Evolutionary conservation across 176 grass and related monocot species (phyloP).

Genomic region (Ensete ventricosum): DNA sequence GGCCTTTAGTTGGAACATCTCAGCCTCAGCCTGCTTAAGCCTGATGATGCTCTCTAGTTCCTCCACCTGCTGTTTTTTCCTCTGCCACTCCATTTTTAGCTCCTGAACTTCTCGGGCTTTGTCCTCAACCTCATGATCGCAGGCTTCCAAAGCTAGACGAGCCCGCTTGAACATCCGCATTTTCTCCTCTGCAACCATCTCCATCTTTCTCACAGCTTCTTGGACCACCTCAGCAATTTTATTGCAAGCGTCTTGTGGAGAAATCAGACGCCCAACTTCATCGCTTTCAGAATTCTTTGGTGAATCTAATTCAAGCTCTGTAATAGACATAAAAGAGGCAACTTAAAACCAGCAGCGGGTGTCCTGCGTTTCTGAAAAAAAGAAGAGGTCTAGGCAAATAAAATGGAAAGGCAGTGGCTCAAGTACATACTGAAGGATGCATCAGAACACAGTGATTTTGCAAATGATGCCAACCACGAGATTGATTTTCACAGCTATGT

Average conservation of each 20-base stretch:
- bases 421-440: too few species aligned
- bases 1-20: conserved; percentile 93
- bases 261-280: conserved; percentile 52
- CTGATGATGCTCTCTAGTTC: conserved; percentile 64
- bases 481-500: too few species aligned
- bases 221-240: conserved; percentile 68
- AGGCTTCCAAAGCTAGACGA: conserved; percentile 39
- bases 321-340: neutral
- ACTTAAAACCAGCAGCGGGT: neutral
- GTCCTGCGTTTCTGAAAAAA: too few species aligned
- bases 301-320: conserved; percentile 55
- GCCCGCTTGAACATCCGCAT: conserved; percentile 39
- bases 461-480: too few species aligned
- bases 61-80: conserved; percentile 51
- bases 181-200: conserved; percentile 70
- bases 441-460: too few species aligned
- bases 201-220: conserved; percentile 70
- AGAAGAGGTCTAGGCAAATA: too few species aligned
- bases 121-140: conserved; percentile 55
- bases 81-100: conserved; percentile 36
- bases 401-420: too few species aligned
- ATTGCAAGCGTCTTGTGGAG: conserved; percentile 67
- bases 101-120: conserved; percentile 47
- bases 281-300: conserved; percentile 38
- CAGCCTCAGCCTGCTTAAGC: conserved; percentile 65